These are phyloP conservation scores for Plasmodium reichenowi DNA, from an alignment of 169 alveolate species.

Conservation along the genomic window DNA sequence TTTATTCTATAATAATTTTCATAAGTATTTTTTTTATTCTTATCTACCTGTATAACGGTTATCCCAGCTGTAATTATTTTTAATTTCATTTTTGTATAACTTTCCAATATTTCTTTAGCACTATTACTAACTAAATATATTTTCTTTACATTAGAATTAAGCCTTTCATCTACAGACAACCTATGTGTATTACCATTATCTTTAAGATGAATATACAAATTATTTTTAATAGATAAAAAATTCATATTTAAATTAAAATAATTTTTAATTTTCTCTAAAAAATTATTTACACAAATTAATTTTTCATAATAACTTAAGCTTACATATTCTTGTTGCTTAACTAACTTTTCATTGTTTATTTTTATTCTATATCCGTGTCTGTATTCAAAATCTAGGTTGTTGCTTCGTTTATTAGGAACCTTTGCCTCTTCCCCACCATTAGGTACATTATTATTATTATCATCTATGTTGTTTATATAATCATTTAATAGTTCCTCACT, in stretches of 20 bases:
- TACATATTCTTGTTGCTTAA: conserved; percentile 70
- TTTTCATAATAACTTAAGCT: conserved; percentile 55
- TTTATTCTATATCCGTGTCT: not conserved
- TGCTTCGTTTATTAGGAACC: not conserved
- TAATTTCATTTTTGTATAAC: conserved; percentile 74
- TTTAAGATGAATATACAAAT: conserved; percentile 69
- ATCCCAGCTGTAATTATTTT: conserved; percentile 75
- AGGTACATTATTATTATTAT: not conserved
- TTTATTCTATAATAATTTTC: conserved; percentile 71
- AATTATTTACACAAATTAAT: conserved; percentile 19
- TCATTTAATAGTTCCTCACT: conserved; percentile 48
- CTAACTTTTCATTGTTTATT: conserved; percentile 23
- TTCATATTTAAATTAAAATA: conserved; percentile 70
- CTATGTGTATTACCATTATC: conserved; percentile 39
- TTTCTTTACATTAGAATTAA: conserved; percentile 51
- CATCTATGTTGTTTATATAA: conserved; percentile 1
- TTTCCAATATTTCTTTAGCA: conserved; percentile 46
- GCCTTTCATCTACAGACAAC: conserved; percentile 41
- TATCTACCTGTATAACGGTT: conserved; percentile 74
- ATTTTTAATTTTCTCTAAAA: conserved; percentile 51
- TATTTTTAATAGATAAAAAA: conserved; percentile 58
- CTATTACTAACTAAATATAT: conserved; percentile 66
- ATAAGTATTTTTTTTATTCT: conserved; percentile 61
- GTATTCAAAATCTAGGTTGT: not conserved
- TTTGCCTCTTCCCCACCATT: not conserved